These are phyloP conservation scores for Penicillium longicatenatum DNA, from an alignment of 495 filamentous ascomycete species.

Conservation along the genomic window DNA sequence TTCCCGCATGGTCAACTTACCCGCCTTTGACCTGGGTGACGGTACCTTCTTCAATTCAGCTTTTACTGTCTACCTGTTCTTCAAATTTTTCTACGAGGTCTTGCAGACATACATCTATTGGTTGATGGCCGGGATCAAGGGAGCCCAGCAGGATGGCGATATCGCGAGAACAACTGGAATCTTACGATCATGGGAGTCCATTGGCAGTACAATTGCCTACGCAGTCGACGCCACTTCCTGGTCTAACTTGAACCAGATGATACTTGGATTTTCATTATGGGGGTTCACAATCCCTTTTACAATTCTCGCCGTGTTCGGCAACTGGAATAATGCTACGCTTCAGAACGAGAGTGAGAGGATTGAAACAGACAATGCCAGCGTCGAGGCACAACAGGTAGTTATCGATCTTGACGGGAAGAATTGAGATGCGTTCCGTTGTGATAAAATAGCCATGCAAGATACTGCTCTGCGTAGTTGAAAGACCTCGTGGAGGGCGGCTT, in stretches of 20 bases:
- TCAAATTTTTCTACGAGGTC: conserved; percentile 45
- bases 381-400: conserved; percentile 20
- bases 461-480: too few species aligned
- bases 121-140: conserved; percentile 28
- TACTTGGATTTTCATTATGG: conserved; percentile 20
- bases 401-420: background rate
- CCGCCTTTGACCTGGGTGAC: conserved; percentile 23
- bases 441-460: background rate
- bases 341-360: conserved; percentile 6
- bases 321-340: conserved; percentile 13
- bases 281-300: conserved; percentile 24
- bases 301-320: conserved; percentile 19
- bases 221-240: conserved; percentile 46
- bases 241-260: conserved; percentile 25
- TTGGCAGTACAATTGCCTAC: conserved; percentile 52
- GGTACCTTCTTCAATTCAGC: conserved; percentile 24
- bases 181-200: conserved; percentile 49
- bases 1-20: conserved; percentile 19
- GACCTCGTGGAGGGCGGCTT: too few species aligned
- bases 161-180: conserved; percentile 51
- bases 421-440: background rate
- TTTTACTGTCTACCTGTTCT: conserved; percentile 26
- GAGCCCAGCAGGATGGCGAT: conserved; percentile 39
- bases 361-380: conserved; percentile 12
- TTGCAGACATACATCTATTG: conserved; percentile 45